Conservation (phyloP, 129 eudicot genomes). For the Lactuca saligna region DNA sequence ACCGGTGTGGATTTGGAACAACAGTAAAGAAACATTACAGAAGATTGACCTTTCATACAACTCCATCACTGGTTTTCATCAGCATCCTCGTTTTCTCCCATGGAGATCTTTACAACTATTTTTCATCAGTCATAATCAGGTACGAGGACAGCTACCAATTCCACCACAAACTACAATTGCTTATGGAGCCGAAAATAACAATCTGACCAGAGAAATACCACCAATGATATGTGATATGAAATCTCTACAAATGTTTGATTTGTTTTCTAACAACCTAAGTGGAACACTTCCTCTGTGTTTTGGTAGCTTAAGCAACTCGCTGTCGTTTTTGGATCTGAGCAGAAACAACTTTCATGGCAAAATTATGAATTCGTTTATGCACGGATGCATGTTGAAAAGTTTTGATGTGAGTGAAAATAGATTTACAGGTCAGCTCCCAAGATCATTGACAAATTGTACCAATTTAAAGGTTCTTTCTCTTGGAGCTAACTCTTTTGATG, state of each 20-base stretch:
- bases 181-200: conserved; percentile 10
- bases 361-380: background rate
- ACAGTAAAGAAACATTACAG: no score
- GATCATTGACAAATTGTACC: no score
- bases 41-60: no score
- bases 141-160: conserved; percentile 9
- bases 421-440: no score
- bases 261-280: background rate
- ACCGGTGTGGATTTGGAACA: background rate
- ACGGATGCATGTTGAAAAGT: background rate
- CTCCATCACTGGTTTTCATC: background rate
- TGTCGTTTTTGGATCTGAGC: no score
- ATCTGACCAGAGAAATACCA: conserved; percentile 4
- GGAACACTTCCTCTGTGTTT: background rate
- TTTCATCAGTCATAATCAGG: background rate
- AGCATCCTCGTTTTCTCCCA: conserved; percentile 2
- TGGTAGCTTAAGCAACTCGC: background rate
- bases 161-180: conserved; percentile 5
- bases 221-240: background rate
- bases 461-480: no score
- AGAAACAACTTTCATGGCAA: background rate
- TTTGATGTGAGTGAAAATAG: no score
- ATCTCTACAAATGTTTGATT: background rate
- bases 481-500: background rate
- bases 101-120: conserved; percentile 5